Conservation (phyloP, 495 filamentous ascomycete genomes). For the Pseudevernia furfuracea region DNA sequence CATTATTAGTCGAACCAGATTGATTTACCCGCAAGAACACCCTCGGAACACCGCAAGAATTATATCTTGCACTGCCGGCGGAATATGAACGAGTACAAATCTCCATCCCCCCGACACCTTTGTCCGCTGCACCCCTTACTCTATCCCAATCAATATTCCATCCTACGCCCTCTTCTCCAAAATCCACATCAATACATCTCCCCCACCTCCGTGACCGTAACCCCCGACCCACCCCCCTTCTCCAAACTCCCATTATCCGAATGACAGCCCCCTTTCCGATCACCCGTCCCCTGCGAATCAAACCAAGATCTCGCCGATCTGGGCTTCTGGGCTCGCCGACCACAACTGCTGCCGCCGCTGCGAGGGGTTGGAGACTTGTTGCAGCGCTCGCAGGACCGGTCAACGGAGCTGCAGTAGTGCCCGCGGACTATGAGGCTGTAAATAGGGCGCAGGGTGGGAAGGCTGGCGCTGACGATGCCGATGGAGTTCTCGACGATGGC, state of each 20-base stretch:
- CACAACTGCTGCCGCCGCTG: not conserved
- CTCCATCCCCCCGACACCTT: too few relatives aligned
- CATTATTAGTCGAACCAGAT: too few relatives aligned
- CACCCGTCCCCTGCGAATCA: not conserved
- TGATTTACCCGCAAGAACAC: too few relatives aligned
- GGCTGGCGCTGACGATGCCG: slow-evolving; percentile 18
- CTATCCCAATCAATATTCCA: too few relatives aligned
- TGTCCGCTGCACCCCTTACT: too few relatives aligned
- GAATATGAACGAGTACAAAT: too few relatives aligned
- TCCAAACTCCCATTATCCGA: not conserved
- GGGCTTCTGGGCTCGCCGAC: not conserved
- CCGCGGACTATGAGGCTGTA: slow-evolving; percentile 6
- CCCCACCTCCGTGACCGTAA: not conserved
- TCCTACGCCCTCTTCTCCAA: too few relatives aligned
- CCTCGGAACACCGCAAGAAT: too few relatives aligned
- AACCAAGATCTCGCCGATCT: not conserved
- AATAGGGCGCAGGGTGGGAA: slow-evolving; percentile 15
- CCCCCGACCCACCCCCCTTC: not conserved
- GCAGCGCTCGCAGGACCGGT: not conserved
- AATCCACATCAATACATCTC: not conserved
- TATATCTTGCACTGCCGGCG: too few relatives aligned
- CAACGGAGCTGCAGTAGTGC: slow-evolving; percentile 4
- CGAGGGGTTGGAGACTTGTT: not conserved
- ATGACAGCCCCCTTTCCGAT: not conserved
- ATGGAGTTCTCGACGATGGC: slow-evolving; percentile 16